Evolutionary conservation across 2,329 filamentous ascomycete species (phyloP).

Genomic region (Parastagonospora nodorum): DNA sequence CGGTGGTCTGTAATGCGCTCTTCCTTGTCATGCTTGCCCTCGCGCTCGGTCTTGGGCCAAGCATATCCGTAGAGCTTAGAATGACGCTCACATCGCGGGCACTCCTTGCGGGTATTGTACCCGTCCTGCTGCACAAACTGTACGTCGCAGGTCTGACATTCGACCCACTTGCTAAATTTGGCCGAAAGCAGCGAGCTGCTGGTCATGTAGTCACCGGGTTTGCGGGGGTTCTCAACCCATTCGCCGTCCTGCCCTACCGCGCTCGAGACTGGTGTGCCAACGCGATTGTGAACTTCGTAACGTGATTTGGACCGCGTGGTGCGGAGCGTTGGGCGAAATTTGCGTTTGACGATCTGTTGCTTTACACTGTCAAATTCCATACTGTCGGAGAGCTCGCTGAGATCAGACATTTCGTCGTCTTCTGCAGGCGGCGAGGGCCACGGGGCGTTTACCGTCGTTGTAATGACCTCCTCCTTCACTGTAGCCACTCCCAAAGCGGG

Average conservation of each 20-base stretch:
- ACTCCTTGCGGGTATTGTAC: slow-evolving; percentile 81
- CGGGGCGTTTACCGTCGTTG: slow-evolving; percentile 35
- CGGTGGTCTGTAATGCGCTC: slow-evolving; percentile 79
- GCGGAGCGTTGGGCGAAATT: slow-evolving; percentile 32
- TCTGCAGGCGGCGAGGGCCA: slow-evolving; percentile 34
- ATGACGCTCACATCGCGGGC: slow-evolving; percentile 91
- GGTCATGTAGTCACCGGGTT: slow-evolving; percentile 70
- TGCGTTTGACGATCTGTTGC: slow-evolving; percentile 44
- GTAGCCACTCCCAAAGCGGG: slow-evolving; percentile 36
- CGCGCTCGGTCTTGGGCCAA: slow-evolving; percentile 93
- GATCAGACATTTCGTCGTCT: slow-evolving; percentile 43
- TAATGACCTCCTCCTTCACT: slow-evolving; percentile 33
- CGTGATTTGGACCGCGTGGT: slow-evolving; percentile 45
- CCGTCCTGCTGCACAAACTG: slow-evolving; percentile 89
- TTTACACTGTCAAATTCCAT: slow-evolving; percentile 46
- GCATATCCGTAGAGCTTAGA: slow-evolving; percentile 93
- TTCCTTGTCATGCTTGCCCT: slow-evolving; percentile 73
- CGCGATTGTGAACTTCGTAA: slow-evolving; percentile 28
- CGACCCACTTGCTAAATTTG: slow-evolving; percentile 80
- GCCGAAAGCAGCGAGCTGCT: slow-evolving; percentile 77
- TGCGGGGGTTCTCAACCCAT: slow-evolving; percentile 37
- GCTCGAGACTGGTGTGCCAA: slow-evolving; percentile 36
- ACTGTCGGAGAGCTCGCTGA: slow-evolving; percentile 47
- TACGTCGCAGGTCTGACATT: slow-evolving; percentile 80
- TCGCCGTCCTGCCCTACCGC: slow-evolving; percentile 24